Base-by-base conservation (phyloP, 331 rosid genomes). In the Saraca asoca region DNA sequence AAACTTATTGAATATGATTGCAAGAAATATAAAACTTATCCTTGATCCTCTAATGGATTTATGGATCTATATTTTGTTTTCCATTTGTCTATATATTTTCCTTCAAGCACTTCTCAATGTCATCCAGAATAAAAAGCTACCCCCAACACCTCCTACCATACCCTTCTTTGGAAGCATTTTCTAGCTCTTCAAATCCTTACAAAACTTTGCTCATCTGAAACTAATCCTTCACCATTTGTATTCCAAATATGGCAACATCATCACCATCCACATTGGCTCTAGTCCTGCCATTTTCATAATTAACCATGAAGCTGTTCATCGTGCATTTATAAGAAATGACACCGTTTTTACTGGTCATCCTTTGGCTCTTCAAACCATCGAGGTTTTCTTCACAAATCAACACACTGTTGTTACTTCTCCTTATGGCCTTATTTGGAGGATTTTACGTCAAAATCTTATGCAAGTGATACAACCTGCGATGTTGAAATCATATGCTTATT, bases 81-180 rank as follows among this genome's bases (percentile, higher is more conserved):
- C 19, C 3, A 55, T 77, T 60, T 59, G 34, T 48, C 7, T 60
- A 0, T 70, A 29, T 5, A 6, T 48, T 19, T 65, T 55, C 24
- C 17, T 77, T n/a, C 78, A 65, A 49, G 39, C 62, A 5, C 34
- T 73, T 75, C 13, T 61, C 1, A 64, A 37, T n/a, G 7, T 51
- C 5, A 49, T 51, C 0, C 20, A 19, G 17, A 69, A 61, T 16
- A 77, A 60, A 15, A 77, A 24, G 35, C 12, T 81, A 33, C 85
- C 85, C 42, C 85, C 85, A 13, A 73, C 82, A 14, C 85, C 85
- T 48, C 82, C 75, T 2, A 70, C 85, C 5, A 43, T 81, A 60
- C 85, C 85, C 29, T 14, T 81, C 14, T 33, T 81, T 20, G 85
- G 85, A 0, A 81, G 73, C 58, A 50, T 81, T 10, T 77, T 73